Base-by-base conservation (phyloP, 1,284 basidiomycete species). In the Boletellus deceptivus region DNA sequence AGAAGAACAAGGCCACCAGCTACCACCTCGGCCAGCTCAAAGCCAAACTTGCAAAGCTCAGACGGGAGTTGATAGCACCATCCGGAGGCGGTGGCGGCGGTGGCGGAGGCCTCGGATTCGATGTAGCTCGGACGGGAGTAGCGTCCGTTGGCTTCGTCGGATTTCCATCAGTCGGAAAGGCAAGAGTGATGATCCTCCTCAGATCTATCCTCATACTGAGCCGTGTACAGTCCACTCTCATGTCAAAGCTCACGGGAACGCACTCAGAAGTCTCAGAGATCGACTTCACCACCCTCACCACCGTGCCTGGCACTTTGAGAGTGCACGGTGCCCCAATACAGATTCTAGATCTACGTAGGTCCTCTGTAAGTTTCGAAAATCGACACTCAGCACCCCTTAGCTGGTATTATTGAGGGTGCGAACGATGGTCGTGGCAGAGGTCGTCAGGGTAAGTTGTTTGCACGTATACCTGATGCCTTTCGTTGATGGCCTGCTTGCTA, bases 341-440 rank as follows among this genome's bases (percentile, higher is more conserved):
- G 59, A 91, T 91, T 56, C 75, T 91, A 6, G 88, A 91, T 75
- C 72, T 94, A 54, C 90, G 88, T 89, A 63, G 65, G 88, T 75
- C 7, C 16, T 82, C 79, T 73, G 11, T 37, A 17, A 27, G 22
- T 40, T 37, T 39, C 16, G 33, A 25, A 37, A 18, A 9, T 29
- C 4, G 25, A 24, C 24, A 35, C 39, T 57, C 35, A 53, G 41
- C 16, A 34, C 50, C 20, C 40, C 57, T 43, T 54, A 92, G 89
- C 93, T 56, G 96, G 96, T 80, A 99, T 99, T 59, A 99, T 99
- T 58, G 97, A 99, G 72, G 97, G 97, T 61, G 97, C 97, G 31
- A 96, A 96, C 68, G 97, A 99, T 65, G 96, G 96, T 57, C 89
- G 94, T 71, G 97, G 97, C 74, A 80, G 97, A 79, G 97, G 97